Base-by-base conservation (phyloP, 1,284 basidiomycete species). In the Anthracocystis panici-leucophaei region DNA sequence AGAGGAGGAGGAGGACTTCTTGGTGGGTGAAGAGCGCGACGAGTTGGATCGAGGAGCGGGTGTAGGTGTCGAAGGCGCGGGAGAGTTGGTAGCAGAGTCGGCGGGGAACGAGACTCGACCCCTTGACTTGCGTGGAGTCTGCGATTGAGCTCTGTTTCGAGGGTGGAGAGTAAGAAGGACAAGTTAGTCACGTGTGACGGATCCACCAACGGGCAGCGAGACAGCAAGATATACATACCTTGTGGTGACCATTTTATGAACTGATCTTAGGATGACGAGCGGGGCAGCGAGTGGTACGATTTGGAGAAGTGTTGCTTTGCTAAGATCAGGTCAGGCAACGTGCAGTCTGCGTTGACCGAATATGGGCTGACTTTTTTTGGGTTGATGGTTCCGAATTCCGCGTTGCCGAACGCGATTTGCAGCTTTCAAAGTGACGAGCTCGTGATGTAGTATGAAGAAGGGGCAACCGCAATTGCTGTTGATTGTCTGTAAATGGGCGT, bases 161-260 rank as follows among this genome's bases (percentile, higher is more conserved):
- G 35, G 33, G 23, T 11, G 9, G 23, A 20, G 3, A n/a, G 23
- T 1, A 16, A 20, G 25, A 20, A 55, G 25, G 27, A 23, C 3
- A 52, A 38, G 21, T 38, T 25, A 18, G 33, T 6, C 27, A 33
- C 18, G 33, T 35, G 31, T 27, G 14, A 31, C n/a, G 49, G 27
- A 25, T 9, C 35, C 23, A 2, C 21, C 38, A 18, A 7, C 33
- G 11, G 11, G 33, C 2, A 33, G 33, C 7, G 33, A 10, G 7
- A 16, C 25, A 46, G 25, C 25, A 29, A 35, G n/a, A n/a, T n/a
- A n/a, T n/a, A n/a, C n/a, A n/a, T 68, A 73, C 70, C 70, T 67
- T 65, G 70, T 73, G 12, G 70, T 73, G 42, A 73, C 70, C 70
- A 73, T 73, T 54, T 14, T 61, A 50, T 61, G 50, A 38, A 21